Evolutionary conservation across 2,329 filamentous ascomycete species (phyloP), one percentile per base, ranked within the genome.

Genomic region (Beauveria australis): DNA sequence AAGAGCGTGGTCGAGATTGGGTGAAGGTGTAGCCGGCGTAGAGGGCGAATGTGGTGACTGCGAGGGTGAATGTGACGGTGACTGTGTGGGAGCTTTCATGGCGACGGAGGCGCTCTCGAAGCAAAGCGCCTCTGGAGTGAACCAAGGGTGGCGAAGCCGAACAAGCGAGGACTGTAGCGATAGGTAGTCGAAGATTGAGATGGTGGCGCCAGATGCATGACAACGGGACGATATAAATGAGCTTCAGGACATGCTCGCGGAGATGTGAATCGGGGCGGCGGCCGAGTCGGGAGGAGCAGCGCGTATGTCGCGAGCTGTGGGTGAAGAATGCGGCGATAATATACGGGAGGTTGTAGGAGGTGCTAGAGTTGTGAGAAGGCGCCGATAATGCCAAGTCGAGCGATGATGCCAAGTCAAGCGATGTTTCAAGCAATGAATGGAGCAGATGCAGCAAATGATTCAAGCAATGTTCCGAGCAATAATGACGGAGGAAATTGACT

Each of bases 121-220:
- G 47, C 47, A 41, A 33, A 26, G 56, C 37, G 48, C 40, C n/a
- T 22, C 33, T 44, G 24, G 30, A 46, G 22, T n/a, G 18, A 53
- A 24, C 7, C 3, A 46, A 41, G 47, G 10, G 47, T n/a, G 40
- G 40, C n/a, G 46, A 37, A 44, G 48, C 48, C 33, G 52, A 48
- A 46, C 18, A 30, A 19, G 37, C 24, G 18, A 22, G 33, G 28
- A 22, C 10, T 47, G 37, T 30, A 52, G 48, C 44, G 37, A 46
- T 46, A 26, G 40, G 40, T 24, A 14, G 33, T 37, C 18, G 3
- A 5, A 10, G 16, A 26, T 43, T 46, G 47, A 12, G 37, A 5
- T 46, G 33, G 37, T 30, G 19, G n/a, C 52, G 56, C 30, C 33
- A 52, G 48, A 44, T 44, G 56, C 56, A 59, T 59, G 56, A 59